A percentile compares a stretch with the other conserved stretches of the same genome.
Conservation (phyloP, 495 filamentous ascomycete species). For the Aspergillus homomorphus region DNA sequence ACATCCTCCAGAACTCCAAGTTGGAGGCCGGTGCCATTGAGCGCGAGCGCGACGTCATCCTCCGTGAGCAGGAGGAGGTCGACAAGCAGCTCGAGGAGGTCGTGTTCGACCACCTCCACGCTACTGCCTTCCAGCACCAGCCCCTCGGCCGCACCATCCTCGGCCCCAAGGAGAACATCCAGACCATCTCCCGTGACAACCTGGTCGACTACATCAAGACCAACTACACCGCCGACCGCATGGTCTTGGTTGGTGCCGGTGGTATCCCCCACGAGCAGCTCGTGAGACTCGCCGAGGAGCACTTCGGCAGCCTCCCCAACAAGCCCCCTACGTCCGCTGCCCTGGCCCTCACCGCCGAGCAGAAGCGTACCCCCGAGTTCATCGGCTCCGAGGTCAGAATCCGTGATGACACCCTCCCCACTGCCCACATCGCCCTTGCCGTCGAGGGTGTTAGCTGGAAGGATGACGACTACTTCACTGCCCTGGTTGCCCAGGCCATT, state of each 20-base stretch:
- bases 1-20: slow-evolving; percentile 99
- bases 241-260: slow-evolving; percentile 95
- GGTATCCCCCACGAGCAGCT: slow-evolving; percentile 91
- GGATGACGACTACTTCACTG: slow-evolving; percentile 98
- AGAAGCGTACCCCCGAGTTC: slow-evolving; percentile 88
- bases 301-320: slow-evolving; percentile 77
- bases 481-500: slow-evolving; percentile 94
- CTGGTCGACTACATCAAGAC: slow-evolving; percentile 93
- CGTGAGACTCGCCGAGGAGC: slow-evolving; percentile 92
- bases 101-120: slow-evolving; percentile 98
- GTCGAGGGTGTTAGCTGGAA: slow-evolving; percentile 99
- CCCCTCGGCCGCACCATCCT: slow-evolving; percentile 97
- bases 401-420: slow-evolving; percentile 91
- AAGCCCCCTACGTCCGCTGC: slow-evolving; percentile 69
- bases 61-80: slow-evolving; percentile 98
- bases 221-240: slow-evolving; percentile 99
- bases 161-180: slow-evolving; percentile 96
- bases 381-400: slow-evolving; percentile 92
- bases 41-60: slow-evolving; percentile 95
- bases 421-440: slow-evolving; percentile 96
- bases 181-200: slow-evolving; percentile 87
- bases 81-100: slow-evolving; percentile 99
- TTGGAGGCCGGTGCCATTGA: slow-evolving; percentile 90
- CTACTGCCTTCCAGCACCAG: slow-evolving; percentile 94
- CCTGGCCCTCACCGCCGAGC: slow-evolving; percentile 57